Evolutionary conservation across 768 basidiomycete genomes (phyloP).

Genomic region (Hericium alpestre): DNA sequence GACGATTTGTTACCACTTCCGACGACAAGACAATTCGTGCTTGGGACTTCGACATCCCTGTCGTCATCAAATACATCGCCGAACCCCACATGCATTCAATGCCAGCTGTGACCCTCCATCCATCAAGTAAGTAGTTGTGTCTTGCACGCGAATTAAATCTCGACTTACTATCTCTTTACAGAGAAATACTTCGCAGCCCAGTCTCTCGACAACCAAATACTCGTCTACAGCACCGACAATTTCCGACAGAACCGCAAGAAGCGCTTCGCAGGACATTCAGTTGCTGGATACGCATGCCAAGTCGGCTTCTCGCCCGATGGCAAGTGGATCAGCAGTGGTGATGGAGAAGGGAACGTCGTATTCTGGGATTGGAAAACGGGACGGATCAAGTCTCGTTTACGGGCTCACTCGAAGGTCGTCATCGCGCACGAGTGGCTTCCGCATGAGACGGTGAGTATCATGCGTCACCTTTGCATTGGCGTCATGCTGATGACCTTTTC

Average conservation of each 20-base stretch:
- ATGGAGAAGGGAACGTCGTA: conserved; percentile 87
- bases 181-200: conserved; percentile 98
- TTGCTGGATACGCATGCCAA: conserved; percentile 95
- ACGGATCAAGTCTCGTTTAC: conserved; percentile 80
- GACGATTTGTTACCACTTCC: conserved; percentile 94
- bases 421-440: conserved; percentile 98
- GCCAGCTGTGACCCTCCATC: conserved; percentile 95
- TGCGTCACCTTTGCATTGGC: background rate
- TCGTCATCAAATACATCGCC: conserved; percentile 98
- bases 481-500: conserved; percentile 3
- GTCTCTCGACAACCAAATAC: conserved; percentile 95
- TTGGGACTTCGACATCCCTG: conserved; percentile 99
- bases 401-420: conserved; percentile 91
- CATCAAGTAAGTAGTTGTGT: conserved; percentile 65
- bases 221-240: conserved; percentile 94
- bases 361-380: conserved; percentile 99
- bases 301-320: conserved; percentile 98
- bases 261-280: conserved; percentile 92
- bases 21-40: conserved; percentile 99
- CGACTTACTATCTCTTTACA: conserved; percentile 21
- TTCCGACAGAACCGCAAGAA: conserved; percentile 99
- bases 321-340: conserved; percentile 95
- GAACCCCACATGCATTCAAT: conserved; percentile 99
- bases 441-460: conserved; percentile 69
- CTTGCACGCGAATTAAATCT: conserved; percentile 2